Evolutionary conservation across 2,329 filamentous ascomycete species (phyloP), one percentile per base, ranked within the genome.

Genomic region (Pyrenochaeta sp.): DNA sequence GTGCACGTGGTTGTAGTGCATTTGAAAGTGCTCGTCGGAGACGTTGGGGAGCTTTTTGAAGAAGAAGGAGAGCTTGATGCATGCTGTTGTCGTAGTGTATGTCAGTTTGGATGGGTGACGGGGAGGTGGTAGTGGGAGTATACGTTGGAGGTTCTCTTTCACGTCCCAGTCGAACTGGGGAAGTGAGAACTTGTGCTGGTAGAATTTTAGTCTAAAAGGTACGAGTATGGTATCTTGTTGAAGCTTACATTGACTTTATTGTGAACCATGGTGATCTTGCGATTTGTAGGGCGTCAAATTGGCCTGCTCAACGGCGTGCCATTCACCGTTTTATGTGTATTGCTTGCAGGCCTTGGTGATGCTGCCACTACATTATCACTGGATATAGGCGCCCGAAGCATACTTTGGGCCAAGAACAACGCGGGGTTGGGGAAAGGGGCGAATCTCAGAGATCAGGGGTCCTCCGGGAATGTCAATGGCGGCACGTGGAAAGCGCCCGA

Each of bases 1-100:
- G 31, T 67, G 63, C 2, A 68, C 61, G 17, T 64, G 65, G 36
- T 63, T 63, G 55, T 64, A 67, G 41, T 67, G 65, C 31, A 58
- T 61, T 36, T 67, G 59, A 36, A 68, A 68, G 22, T 65, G 57
- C 31, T 61, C 60, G 34, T 67, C 50, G 17, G 60, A 61, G 37
- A 68, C 60, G 19, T 62, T 31, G 8, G 57, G 60, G 2, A 63
- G 51, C 45, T 67, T 68, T 48, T 55, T 63, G 52, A 67, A 67
- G 50, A 64, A 67, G 48, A 58, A 40, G 40, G 52, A 55, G 3
- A 68, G 48, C 29, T 68, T 67, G 41, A 67, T 58, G 35, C 53
- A 65, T 34, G 65, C 59, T 62, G 31, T 13, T 5, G 18, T 2
- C 8, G 4, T 3, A 14, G n/a, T 22, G 19, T 34, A 6, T 21